Evolutionary conservation across 1,139 yeast genomes (phyloP).

Genomic region (Taiozyma sp.): DNA sequence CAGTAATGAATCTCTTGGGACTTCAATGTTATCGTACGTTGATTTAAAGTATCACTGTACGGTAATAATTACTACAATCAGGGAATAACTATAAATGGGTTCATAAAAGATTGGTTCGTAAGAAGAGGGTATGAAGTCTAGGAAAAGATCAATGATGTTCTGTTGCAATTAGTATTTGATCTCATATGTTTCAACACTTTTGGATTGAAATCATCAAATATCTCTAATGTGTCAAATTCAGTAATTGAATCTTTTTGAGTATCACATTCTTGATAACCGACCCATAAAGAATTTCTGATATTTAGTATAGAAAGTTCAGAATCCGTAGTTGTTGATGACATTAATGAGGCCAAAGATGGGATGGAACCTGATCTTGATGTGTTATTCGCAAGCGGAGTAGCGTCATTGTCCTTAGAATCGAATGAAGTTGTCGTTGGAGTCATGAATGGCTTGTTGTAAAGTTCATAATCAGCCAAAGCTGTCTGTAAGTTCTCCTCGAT

Average conservation of each 20-base stretch:
- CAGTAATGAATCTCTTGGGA: too few species aligned
- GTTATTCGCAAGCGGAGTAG: neutral
- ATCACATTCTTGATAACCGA: constrained; percentile 9
- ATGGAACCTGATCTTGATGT: neutral
- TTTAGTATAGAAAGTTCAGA: constrained; percentile 15
- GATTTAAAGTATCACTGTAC: too few species aligned
- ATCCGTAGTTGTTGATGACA: constrained; percentile 1
- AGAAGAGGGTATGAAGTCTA: neutral
- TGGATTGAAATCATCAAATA: neutral
- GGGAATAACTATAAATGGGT: neutral
- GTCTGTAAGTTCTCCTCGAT: constrained; percentile 1
- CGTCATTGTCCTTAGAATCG: constrained; percentile 1
- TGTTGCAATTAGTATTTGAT: neutral
- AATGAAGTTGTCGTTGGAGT: constrained; percentile 8
- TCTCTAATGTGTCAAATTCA: neutral
- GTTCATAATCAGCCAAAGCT: constrained; percentile 19
- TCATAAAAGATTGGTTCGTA: neutral
- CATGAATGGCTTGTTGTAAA: constrained; percentile 9
- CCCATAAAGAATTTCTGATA: constrained; percentile 21
- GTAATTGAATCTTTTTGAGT: neutral
- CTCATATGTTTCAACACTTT: neutral
- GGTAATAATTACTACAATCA: neutral
- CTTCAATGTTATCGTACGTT: too few species aligned
- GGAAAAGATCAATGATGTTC: neutral
- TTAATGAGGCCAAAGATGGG: constrained; percentile 1